Evolutionary conservation across 108 stramenopile genomes (phyloP), one percentile per base, ranked within the genome.

Genomic region (Skeletonema potamos): DNA sequence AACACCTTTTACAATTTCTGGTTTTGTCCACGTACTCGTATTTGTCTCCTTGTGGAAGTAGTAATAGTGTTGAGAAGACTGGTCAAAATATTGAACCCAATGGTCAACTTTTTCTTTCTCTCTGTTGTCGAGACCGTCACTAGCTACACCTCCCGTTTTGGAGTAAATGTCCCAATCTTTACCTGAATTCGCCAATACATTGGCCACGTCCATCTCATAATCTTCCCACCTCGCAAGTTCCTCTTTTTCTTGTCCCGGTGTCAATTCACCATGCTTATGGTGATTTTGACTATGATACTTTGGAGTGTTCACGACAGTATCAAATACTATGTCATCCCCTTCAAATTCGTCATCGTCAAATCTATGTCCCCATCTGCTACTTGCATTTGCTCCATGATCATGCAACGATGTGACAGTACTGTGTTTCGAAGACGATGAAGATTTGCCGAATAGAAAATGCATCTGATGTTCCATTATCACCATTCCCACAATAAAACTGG

Each of bases 41-140:
- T 74, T 74, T 11, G 64, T 74, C 55, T 74, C 73, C 5, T 28
- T n/a, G 22, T 74, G 54, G 46, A 51, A 74, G 24, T 74, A 74
- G 33, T 66, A 66, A 22, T 58, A 39, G 18, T 51, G 18, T 46
- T 64, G 29, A 18, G 73, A 51, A 29, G 51, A 22, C 46, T 60
- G 22, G 46, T 74, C 73, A 22, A 58, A 66, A 34, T 74, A 74
- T 43, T 60, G 57, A 28, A 74, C 43, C 73, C 73, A 74, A 24
- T 66, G 73, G 18, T 74, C 46, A 17, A n/a, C 28, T 20, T 18
- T 43, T 32, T 3, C 28, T 15, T 15, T 36, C 2, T 54, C 54
- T 22, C 3, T 22, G 34, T 62, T 9, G 54, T 56, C 54, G 33
- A 27, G n/a, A 33, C 58, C 27, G 27, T 13, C 29, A 39, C 32